Base-by-base conservation (phyloP, 1,139 yeast genomes). In the Candida dubliniensis region DNA sequence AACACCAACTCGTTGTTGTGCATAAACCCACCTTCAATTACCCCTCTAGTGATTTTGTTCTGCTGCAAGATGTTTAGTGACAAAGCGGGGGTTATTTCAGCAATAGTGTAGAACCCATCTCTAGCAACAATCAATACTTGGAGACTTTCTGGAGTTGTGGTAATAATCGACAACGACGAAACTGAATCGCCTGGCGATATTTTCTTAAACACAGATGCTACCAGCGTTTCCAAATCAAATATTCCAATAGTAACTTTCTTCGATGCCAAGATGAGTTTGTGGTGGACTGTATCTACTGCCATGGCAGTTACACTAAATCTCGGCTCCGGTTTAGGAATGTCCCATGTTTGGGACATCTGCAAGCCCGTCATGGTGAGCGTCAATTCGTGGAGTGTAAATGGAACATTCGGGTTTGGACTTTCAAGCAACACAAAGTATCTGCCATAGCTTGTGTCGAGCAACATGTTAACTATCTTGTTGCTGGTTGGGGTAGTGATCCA, bases 111-210 rank as follows among this genome's bases (percentile, higher is more conserved):
- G 24, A 68, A 71, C 0, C 91, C 90, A 61, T 84, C 93, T 56
- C 86, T 73, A 30, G 83, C 77, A 0, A 88, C 79, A 11, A 82
- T 56, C 8, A 79, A 62, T 3, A 72, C 48, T 2, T 58, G 56
- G 0, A 61, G 27, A 2, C 49, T 40, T 8, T 55, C 52, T 0
- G 48, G 27, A 0, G 44, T 39, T 2, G 60, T 47, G 26, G 67
- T 61, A 1, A 82, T 55, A 1, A 71, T 54, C 6, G 68, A 64
- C 1, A 85, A 63, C 0, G 83, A 74, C 0, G 96, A 82, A 4
- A 86, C 78, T 0, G 95, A 80, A 55, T 88, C 96, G n/a, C 95
- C 95, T 1, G 79, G 69, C 11, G 81, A 72, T 10, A 85, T 54
- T 51, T 81, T 81, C 51, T 80, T 76, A 67, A 76, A 77, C 12